Conservation (phyloP, 1,139 yeast genomes). For the Yamadazyma atlantica region DNA sequence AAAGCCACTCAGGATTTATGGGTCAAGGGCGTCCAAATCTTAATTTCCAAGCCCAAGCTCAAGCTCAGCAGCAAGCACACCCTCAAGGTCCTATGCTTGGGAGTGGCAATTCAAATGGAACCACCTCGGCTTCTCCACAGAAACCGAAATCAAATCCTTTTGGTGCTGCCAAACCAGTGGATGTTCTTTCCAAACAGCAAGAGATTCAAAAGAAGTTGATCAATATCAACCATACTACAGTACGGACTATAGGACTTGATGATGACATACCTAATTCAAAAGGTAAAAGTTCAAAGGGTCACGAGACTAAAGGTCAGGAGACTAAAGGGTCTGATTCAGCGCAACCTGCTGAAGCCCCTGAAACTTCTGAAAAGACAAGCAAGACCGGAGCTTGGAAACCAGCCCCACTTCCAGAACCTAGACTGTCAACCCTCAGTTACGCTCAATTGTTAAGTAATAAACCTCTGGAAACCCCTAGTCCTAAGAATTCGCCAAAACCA, state of each 20-base stretch:
- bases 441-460: conserved; percentile 39
- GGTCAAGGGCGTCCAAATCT: neutral
- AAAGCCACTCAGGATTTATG: neutral
- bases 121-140: conserved; percentile 3
- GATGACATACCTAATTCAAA: conserved; percentile 12
- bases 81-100: conserved; percentile 2
- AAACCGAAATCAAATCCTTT: conserved; percentile 43
- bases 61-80: neutral
- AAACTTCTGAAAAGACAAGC: neutral
- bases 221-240: conserved; percentile 57
- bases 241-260: conserved; percentile 46
- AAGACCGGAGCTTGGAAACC: conserved; percentile 13
- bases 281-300: neutral
- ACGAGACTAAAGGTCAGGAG: neutral
- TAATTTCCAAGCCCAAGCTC: conserved; percentile 14
- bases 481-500: conserved; percentile 25
- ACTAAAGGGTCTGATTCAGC: too few species aligned
- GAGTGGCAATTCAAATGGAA: neutral
- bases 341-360: neutral
- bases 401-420: conserved; percentile 14
- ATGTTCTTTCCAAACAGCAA: conserved; percentile 38
- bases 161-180: conserved; percentile 49
- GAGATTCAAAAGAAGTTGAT: conserved; percentile 48
- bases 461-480: conserved; percentile 16
- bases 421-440: conserved; percentile 28